Percentiles rank a stretch among this genome's conserved stretches.
Evolutionary conservation across 495 filamentous ascomycete species (phyloP).

Genomic region (Trichocladium uniseriatum): DNA sequence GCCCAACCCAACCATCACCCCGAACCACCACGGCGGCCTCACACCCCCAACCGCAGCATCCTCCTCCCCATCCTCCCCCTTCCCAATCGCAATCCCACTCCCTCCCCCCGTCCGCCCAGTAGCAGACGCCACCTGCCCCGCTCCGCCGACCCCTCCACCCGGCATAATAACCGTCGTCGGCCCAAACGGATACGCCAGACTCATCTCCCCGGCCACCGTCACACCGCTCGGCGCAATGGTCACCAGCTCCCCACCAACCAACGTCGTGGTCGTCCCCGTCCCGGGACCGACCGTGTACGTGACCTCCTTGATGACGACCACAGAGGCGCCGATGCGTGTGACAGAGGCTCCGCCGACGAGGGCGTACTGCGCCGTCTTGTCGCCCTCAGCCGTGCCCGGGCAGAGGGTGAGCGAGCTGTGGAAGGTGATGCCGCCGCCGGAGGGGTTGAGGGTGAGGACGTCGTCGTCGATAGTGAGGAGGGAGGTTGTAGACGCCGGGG

Average conservation of each 20-base stretch:
- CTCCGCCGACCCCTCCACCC: not conserved
- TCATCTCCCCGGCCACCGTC: conserved; percentile 30
- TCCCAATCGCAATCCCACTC: not conserved
- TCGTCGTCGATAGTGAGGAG: conserved; percentile 34
- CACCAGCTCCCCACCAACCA: conserved; percentile 36
- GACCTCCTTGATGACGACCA: conserved; percentile 38
- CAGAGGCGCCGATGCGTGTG: conserved; percentile 39
- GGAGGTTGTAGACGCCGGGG: conserved; percentile 16
- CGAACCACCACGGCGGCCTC: conserved; percentile 7
- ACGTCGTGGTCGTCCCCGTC: conserved; percentile 29
- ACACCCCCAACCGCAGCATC: not conserved
- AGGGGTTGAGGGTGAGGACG: conserved; percentile 39
- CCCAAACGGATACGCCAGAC: conserved; percentile 34
- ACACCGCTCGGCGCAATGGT: conserved; percentile 41
- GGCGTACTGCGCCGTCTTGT: conserved; percentile 28
- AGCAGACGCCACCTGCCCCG: not conserved
- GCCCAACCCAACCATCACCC: not conserved
- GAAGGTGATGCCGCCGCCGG: conserved; percentile 37
- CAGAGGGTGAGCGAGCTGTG: conserved; percentile 26
- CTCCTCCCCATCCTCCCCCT: not conserved
- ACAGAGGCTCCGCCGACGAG: conserved; percentile 41
- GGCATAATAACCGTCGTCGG: conserved; percentile 33
- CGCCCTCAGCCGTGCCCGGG: not conserved
- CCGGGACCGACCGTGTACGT: conserved; percentile 38
- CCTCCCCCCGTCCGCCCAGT: not conserved